Conservation (phyloP, 106 monocot species). For the Cymbidium sinense region DNA sequence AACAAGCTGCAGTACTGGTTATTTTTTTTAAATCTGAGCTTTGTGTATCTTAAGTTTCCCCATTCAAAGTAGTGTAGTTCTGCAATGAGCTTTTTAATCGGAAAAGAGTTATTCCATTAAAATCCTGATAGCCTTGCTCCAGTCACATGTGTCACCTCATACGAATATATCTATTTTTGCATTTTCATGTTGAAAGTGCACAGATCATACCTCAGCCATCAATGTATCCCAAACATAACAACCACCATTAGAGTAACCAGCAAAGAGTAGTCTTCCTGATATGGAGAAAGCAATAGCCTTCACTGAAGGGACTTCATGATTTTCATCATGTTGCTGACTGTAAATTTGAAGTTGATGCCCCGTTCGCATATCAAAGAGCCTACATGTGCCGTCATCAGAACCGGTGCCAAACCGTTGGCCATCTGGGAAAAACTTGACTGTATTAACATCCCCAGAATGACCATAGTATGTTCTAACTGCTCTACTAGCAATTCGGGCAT, state of each 20-base stretch:
- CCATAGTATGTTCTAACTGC: constrained; percentile 76
- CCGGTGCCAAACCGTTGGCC: constrained; percentile 94
- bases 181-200: not conserved
- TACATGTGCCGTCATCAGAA: constrained; percentile 92
- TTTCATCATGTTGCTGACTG: constrained; percentile 26
- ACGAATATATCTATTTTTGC: not conserved
- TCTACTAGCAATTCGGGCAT: constrained; percentile 76
- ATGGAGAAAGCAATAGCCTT: constrained; percentile 89
- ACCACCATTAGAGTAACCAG: constrained; percentile 95
- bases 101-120: no score
- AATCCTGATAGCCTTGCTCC: no score
- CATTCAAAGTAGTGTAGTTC: no score
- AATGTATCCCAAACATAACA: constrained; percentile 95
- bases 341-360: constrained; percentile 96
- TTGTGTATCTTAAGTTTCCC: no score
- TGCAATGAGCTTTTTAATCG: no score
- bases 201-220: constrained; percentile 60
- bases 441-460: constrained; percentile 76
- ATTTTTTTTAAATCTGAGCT: no score
- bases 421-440: constrained; percentile 96
- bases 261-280: constrained; percentile 92
- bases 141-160: not conserved
- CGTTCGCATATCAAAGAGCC: constrained; percentile 85
- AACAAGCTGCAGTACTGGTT: no score
- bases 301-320: constrained; percentile 42